Percentiles rank a stretch among this genome's conserved stretches.
Conservation (phyloP, 345 rosid species). For the Aegle marmelos region DNA sequence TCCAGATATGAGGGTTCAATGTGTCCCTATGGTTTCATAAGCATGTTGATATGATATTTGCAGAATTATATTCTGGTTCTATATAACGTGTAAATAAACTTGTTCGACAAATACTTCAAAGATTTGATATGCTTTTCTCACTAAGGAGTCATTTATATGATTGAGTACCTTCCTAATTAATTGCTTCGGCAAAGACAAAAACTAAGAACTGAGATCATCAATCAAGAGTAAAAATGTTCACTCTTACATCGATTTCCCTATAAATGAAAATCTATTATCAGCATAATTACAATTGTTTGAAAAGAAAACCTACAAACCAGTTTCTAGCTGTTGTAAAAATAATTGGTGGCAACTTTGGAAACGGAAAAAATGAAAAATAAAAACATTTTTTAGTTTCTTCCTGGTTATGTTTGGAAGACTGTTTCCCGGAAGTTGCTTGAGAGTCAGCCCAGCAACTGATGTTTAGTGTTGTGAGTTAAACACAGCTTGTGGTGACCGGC, state of each 20-base stretch:
- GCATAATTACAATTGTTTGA: background rate
- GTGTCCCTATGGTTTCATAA: no score
- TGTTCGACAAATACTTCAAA: background rate
- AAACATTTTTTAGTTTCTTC: background rate
- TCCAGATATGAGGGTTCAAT: no score
- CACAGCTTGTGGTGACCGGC: constrained; percentile 13
- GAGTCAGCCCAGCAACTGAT: background rate
- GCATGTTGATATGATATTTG: no score
- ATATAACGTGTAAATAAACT: background rate
- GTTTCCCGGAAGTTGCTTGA: background rate
- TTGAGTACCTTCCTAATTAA: background rate
- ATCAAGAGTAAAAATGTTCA: background rate
- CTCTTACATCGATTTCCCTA: background rate
- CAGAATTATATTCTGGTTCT: no score
- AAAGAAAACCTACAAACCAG: background rate
- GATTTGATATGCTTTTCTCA: background rate
- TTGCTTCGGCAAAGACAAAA: background rate
- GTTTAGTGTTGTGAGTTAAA: constrained; percentile 9
- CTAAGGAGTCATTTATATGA: background rate
- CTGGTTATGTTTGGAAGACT: background rate
- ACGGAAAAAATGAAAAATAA: background rate
- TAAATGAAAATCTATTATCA: background rate
- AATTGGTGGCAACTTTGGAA: background rate
- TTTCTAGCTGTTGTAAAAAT: background rate
- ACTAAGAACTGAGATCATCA: background rate